phyloP scores from a whole-genome alignment of 768 basidiomycete species.

The Boletus huronensis region DNA sequence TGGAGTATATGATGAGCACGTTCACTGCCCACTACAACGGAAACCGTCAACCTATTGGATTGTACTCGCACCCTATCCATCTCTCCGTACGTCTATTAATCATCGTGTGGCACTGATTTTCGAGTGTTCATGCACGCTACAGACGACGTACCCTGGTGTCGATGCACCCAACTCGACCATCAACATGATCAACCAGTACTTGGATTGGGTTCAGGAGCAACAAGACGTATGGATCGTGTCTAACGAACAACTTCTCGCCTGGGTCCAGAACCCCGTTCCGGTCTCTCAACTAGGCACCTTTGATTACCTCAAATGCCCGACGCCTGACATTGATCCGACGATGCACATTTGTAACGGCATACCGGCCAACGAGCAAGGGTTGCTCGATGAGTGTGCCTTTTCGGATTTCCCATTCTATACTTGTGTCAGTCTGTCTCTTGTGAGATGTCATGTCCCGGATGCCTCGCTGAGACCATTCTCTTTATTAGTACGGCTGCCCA shows the following conservation, averaged over 20 bases:
- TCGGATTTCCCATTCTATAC: neutral
- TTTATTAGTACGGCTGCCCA: conserved; percentile 43
- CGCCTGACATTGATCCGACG: neutral
- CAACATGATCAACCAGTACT: neutral
- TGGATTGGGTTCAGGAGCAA: conserved; percentile 1
- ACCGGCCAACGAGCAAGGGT: neutral
- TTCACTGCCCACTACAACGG: neutral
- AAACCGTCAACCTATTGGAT: neutral
- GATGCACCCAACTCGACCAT: neutral
- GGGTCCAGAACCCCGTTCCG: neutral
- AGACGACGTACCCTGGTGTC: conserved; percentile 2
- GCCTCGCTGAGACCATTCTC: neutral
- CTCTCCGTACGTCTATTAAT: neutral
- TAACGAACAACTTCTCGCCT: neutral
- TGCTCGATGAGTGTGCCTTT: neutral
- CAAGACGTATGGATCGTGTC: conserved; percentile 2
- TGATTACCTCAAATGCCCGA: neutral
- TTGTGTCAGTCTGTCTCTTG: neutral
- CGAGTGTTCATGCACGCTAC: neutral
- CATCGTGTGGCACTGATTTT: neutral
- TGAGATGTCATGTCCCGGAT: neutral
- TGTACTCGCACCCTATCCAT: neutral
- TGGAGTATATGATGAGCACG: neutral
- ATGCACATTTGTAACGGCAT: neutral
- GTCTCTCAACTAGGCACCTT: neutral